phyloP scores from a whole-genome alignment of 208 protist species.

The Naegleria fowleri region DNA sequence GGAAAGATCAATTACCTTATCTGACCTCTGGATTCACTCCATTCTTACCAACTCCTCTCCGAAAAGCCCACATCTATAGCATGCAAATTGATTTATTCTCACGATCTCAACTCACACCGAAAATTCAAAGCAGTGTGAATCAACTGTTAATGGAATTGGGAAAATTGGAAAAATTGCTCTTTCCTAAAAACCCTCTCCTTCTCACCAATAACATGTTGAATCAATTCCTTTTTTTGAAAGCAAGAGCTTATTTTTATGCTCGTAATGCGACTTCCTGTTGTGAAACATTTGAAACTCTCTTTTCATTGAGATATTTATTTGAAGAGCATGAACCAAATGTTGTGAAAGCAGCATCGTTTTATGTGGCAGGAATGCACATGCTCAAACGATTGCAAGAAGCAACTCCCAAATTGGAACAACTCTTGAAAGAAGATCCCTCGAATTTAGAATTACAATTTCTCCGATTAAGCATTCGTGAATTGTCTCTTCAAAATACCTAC shows the following conservation, averaged over 20 bases:
- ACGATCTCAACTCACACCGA: background rate
- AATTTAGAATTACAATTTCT: background rate
- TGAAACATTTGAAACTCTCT: background rate
- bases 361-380: background rate
- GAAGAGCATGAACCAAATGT: background rate
- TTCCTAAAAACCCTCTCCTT: background rate
- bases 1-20: too few relatives aligned
- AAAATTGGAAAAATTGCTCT: background rate
- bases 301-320: background rate
- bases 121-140: background rate
- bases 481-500: background rate
- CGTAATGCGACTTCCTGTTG: background rate
- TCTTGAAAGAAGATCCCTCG: background rate
- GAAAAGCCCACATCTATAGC: background rate
- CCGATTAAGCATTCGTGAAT: background rate
- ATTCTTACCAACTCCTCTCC: background rate
- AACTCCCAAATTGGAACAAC: background rate
- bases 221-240: background rate
- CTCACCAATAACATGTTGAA: background rate
- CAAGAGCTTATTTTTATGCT: background rate
- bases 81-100: background rate
- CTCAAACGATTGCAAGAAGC: background rate
- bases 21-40: background rate
- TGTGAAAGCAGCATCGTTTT: background rate
- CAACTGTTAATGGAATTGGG: background rate